Conservation (phyloP, 176 grass and related monocot genomes). For the Zoysia pacifica region DNA sequence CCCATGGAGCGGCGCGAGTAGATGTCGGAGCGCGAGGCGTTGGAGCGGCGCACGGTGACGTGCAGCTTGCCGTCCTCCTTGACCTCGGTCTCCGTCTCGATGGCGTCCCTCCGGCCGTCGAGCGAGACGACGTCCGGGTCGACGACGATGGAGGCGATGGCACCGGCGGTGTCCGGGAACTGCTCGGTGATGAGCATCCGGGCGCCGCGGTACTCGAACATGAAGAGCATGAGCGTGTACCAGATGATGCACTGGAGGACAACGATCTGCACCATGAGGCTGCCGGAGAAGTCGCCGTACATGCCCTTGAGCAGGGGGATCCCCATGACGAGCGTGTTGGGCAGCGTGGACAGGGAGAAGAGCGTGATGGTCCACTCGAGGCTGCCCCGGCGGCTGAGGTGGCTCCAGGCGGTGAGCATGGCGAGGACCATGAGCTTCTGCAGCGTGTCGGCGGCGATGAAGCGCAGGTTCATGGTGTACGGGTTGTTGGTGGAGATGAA, state of each 20-base stretch:
- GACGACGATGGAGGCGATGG: conserved; percentile 89
- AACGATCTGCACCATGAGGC: conserved; percentile 98
- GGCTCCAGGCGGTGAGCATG: conserved; percentile 78
- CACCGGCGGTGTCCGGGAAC: conserved; percentile 87
- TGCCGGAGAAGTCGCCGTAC: conserved; percentile 84
- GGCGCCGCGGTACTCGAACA: conserved; percentile 96
- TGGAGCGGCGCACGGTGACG: conserved; percentile 88
- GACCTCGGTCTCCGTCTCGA: conserved; percentile 90
- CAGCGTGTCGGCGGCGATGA: conserved; percentile 97
- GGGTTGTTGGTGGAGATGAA: conserved; percentile 98
- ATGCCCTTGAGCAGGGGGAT: conserved; percentile 97
- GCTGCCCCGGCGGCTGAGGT: conserved; percentile 61
- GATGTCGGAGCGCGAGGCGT: conserved; percentile 89
- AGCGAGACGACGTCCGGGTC: conserved; percentile 93
- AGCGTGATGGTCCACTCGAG: conserved; percentile 99
- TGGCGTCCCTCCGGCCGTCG: conserved; percentile 65
- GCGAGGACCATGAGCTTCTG: conserved; percentile 98
- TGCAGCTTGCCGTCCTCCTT: conserved; percentile 93
- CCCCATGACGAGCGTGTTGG: conserved; percentile 99
- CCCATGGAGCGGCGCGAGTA: conserved; percentile 89
- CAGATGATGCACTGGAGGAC: conserved; percentile 99
- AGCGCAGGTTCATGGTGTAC: conserved; percentile 95
- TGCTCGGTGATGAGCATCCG: conserved; percentile 91
- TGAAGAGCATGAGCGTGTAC: conserved; percentile 99
- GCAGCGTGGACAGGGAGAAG: conserved; percentile 96